Percentiles rank a stretch among this genome's conserved stretches.
Conservation (phyloP, 257 asterid species). For the Gentiana dahurica region DNA sequence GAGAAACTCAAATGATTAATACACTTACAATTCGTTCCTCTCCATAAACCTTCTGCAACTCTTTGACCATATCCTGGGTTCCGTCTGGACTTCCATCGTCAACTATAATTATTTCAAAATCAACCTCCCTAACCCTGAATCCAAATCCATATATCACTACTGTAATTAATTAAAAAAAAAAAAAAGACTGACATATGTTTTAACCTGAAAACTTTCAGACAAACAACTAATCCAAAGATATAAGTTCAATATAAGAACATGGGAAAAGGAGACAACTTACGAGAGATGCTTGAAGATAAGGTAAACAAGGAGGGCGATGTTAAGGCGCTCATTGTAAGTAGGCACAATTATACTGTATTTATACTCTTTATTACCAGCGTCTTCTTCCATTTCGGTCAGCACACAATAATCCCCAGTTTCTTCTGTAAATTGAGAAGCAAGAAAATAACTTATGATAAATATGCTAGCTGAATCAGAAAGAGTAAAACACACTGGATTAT, state of each 20-base stretch:
- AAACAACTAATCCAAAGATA: no score
- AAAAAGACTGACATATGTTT: neutral
- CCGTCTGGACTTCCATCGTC: slow-evolving; percentile 99
- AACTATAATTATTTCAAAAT: slow-evolving; percentile 88
- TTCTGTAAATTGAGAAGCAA: no score
- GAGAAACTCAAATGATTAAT: slow-evolving; percentile 8
- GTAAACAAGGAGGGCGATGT: slow-evolving; percentile 77
- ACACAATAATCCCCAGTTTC: neutral
- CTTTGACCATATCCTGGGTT: slow-evolving; percentile 87
- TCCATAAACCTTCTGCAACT: slow-evolving; percentile 79
- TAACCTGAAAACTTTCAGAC: no score
- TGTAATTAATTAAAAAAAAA: neutral
- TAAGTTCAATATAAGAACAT: neutral
- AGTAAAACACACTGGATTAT: no score
- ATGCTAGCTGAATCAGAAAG: no score
- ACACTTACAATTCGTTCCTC: slow-evolving; percentile 72
- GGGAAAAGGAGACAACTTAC: slow-evolving; percentile 17
- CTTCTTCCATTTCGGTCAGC: slow-evolving; percentile 16
- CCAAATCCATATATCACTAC: no score
- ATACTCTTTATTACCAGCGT: slow-evolving; percentile 29
- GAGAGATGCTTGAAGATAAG: slow-evolving; percentile 86
- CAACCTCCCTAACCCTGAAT: slow-evolving; percentile 44
- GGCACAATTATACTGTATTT: slow-evolving; percentile 88
- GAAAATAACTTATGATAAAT: no score
- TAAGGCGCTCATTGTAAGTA: slow-evolving; percentile 95